phyloP scores from a whole-genome alignment of 2,329 filamentous ascomycete genomes.

The Thyridium curvatum region DNA sequence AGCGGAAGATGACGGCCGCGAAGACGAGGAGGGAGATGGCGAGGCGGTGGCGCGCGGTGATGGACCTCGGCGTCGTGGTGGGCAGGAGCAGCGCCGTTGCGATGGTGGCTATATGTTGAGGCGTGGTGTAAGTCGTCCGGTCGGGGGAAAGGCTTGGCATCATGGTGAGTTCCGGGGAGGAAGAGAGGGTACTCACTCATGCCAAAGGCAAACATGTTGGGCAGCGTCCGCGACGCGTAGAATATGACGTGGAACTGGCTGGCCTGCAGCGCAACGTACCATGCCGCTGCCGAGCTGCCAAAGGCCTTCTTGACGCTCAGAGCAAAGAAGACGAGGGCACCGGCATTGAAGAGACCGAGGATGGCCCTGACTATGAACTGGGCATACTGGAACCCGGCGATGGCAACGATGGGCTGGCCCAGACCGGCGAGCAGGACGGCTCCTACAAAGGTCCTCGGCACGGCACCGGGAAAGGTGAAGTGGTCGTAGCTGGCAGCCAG shows the following conservation, averaged over 20 bases:
- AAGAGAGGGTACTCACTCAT: conserved; percentile 53
- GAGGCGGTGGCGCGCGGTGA: conserved; percentile 47
- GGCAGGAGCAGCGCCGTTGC: conserved; percentile 46
- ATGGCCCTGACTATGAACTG: conserved; percentile 66
- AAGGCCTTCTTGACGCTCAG: conserved; percentile 58
- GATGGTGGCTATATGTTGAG: conserved; percentile 56
- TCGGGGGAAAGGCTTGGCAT: neutral
- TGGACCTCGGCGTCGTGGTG: conserved; percentile 20
- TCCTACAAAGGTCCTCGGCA: conserved; percentile 86
- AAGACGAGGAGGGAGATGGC: conserved; percentile 72
- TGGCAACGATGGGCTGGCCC: conserved; percentile 57
- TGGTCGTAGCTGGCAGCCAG: conserved; percentile 74
- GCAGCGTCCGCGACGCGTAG: conserved; percentile 85
- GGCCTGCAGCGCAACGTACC: conserved; percentile 73
- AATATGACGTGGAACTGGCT: conserved; percentile 91
- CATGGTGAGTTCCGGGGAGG: neutral
- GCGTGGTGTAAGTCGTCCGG: too few species aligned
- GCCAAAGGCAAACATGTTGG: conserved; percentile 94
- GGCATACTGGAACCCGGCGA: conserved; percentile 48
- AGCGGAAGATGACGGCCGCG: conserved; percentile 79
- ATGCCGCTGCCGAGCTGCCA: conserved; percentile 62
- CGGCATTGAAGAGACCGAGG: conserved; percentile 71
- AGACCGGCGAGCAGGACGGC: conserved; percentile 68
- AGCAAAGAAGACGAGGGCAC: conserved; percentile 60
- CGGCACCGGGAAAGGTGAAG: conserved; percentile 81